Base-by-base conservation (phyloP, 768 basidiomycete species). In the Agaricus bisporus region DNA sequence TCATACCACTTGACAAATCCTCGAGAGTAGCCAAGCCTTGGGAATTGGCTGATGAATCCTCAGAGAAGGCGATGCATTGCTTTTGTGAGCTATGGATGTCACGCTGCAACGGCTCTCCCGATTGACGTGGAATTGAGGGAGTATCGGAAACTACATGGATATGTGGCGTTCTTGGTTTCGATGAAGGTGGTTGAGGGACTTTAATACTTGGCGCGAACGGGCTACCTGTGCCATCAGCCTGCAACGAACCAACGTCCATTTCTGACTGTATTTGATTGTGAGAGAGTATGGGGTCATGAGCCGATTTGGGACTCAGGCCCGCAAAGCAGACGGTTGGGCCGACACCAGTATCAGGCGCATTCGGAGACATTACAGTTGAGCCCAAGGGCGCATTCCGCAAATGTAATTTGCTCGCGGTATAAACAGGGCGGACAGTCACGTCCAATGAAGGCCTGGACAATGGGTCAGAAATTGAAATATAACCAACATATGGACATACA, bases 381-480 rank as follows among this genome's bases (percentile, higher is more conserved):
- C 17, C 32, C 28, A 14, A 26, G 22, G 32, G 38, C 26, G 7
- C 35, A 17, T 42, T 36, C 36, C 22, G 25, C 11, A 18, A 17
- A 43, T 15, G 6, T 41, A 36, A n/a, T 12, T 48, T 58, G 61
- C 69, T 57, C 28, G 57, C 59, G 36, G 65, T 47, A 22, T 56
- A 41, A 22, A 52, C 46, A n/a, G 60, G 60, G 20, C 64, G 61
- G 28, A 57, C 57, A 12, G 20, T 45, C 43, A 45, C 43, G 20
- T 68, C 70, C 8, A 81, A 65, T 28, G 41, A 41, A 38, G 18
- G 9, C 41, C 48, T 49, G 14, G 68, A 41, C 22, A 45, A 17
- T 20, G 8, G 15, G 18, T 45, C 25, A 41, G 22, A 60, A 11
- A 76, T 76, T 32, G 68, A 29, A 39, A 20, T 7, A n/a, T 15